Conservation (phyloP, 768 basidiomycete species). For the Dentipellis fragilis region DNA sequence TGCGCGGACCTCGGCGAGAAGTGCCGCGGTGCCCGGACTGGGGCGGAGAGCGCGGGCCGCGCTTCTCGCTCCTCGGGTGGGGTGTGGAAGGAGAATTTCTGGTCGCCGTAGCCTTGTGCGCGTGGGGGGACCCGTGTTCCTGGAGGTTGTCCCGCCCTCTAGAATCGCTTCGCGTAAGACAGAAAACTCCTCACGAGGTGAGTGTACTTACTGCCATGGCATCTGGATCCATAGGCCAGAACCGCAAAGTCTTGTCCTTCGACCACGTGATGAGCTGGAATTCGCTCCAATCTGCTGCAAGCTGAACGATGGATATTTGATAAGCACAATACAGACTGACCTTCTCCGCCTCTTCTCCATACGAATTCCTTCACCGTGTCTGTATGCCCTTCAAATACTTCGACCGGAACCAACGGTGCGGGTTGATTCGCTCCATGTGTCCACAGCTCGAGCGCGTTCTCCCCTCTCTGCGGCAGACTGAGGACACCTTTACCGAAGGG, state of each 20-base stretch:
- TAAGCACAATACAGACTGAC: slow-evolving; percentile 21
- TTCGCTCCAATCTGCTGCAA: slow-evolving; percentile 27
- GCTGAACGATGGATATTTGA: background rate
- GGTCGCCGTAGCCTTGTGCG: slow-evolving; percentile 13
- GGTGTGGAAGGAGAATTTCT: slow-evolving; percentile 43
- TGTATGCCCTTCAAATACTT: slow-evolving; percentile 77
- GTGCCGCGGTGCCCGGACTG: slow-evolving; percentile 54
- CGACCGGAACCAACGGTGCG: slow-evolving; percentile 40
- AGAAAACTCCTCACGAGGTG: background rate
- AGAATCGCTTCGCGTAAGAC: background rate
- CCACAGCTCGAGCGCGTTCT: slow-evolving; percentile 81
- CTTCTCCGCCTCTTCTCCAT: slow-evolving; percentile 67
- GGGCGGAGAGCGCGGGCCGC: slow-evolving; percentile 41
- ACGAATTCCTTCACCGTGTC: slow-evolving; percentile 98
- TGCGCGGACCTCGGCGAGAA: slow-evolving; percentile 64
- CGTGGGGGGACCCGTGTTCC: slow-evolving; percentile 7
- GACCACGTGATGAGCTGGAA: slow-evolving; percentile 74
- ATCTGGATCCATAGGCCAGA: slow-evolving; percentile 78
- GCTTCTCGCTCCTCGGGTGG: slow-evolving; percentile 28
- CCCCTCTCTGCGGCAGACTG: slow-evolving; percentile 81
- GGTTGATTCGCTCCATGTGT: slow-evolving; percentile 22
- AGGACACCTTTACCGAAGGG: slow-evolving; percentile 89
- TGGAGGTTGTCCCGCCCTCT: slow-evolving; percentile 20
- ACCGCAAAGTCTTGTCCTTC: slow-evolving; percentile 82
- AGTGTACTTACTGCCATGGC: slow-evolving; percentile 46